Evolutionary conservation across 108 stramenopile genomes (phyloP), one percentile per base, ranked within the genome.

Genomic region (Skeletonema marinoi): DNA sequence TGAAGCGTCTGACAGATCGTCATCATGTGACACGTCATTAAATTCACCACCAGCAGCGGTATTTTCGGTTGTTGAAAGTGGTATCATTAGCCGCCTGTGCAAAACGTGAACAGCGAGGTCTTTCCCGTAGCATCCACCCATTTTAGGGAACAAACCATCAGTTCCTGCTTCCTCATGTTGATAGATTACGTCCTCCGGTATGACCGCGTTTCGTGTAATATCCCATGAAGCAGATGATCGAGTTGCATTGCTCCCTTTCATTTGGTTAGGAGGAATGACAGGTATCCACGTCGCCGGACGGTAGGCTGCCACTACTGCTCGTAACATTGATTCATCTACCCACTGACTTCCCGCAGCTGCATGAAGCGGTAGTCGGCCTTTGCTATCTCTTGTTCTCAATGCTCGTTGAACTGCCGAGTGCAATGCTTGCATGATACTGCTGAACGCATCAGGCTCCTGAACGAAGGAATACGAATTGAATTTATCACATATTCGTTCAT

Each of bases 341-440:
- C 75, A 75, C 29, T 48, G 32, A 51, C 76, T 69, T 1, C 32
- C 62, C 10, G 76, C 75, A 36, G 83, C 83, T 19, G 42, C 6
- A 60, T 84, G 83, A 3, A 84, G 54, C 17, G 83, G 83, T 14
- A 84, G 33, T 31, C 80, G 36, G 5, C 78, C 65, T 32, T 68
- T 44, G 16, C 25, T 14, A 65, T 84, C 83, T 39, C 66, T 50
- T 30, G 63, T 71, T 17, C 68, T 50, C 38, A 84, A 64, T 13
- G 82, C 73, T 21, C 36, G 44, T 31, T 66, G 64, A 3, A 67
- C 66, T 3, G 14, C 62, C 32, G 61, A 42, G 0, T 64, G 73
- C 13, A 65, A 46, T 3, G 21, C 9, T 38, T 64, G 36, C 35
- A 64, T 50, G 1, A 50, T 32, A 6, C 13, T 32, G 21, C 56